These are phyloP conservation scores for Lasiodiplodia sp. DNA, from an alignment of 2,329 filamentous ascomycete genomes.

Conservation along the genomic window DNA sequence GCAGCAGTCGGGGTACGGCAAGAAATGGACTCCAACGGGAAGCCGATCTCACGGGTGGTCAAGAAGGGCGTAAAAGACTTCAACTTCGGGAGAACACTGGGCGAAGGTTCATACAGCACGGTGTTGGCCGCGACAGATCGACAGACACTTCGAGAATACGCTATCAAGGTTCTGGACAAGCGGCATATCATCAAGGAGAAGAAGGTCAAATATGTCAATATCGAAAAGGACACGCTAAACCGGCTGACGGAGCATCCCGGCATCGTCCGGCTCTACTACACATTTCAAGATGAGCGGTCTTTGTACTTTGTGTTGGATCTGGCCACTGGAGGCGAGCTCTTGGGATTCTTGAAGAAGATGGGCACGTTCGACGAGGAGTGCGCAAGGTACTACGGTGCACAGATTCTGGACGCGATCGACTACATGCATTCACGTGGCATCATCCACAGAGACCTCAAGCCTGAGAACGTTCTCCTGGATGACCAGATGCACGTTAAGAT, in stretches of 20 bases:
- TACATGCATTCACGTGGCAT: slow-evolving; percentile 98
- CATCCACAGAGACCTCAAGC: slow-evolving; percentile 95
- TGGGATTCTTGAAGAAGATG: slow-evolving; percentile 93
- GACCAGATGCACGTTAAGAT: slow-evolving; percentile 98
- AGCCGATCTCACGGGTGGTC: slow-evolving; percentile 79
- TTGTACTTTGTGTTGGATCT: slow-evolving; percentile 97
- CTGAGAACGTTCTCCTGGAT: slow-evolving; percentile 94
- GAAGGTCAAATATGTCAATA: slow-evolving; percentile 99
- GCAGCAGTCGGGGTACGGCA: slow-evolving; percentile 84
- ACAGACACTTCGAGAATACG: slow-evolving; percentile 93
- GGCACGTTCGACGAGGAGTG: slow-evolving; percentile 95
- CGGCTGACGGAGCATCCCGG: slow-evolving; percentile 95
- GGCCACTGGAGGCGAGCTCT: slow-evolving; percentile 87
- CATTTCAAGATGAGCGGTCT: slow-evolving; percentile 95
- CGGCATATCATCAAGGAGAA: slow-evolving; percentile 99
- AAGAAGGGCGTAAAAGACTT: slow-evolving; percentile 99
- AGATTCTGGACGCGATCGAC: slow-evolving; percentile 94
- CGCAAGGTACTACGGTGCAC: slow-evolving; percentile 89
- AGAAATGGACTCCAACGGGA: slow-evolving; percentile 85
- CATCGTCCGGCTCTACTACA: slow-evolving; percentile 96
- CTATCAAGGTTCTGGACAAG: slow-evolving; percentile 98
- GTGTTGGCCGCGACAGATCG: slow-evolving; percentile 92
- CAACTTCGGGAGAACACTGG: slow-evolving; percentile 86
- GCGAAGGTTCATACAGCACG: slow-evolving; percentile 97
- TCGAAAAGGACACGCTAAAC: slow-evolving; percentile 98